phyloP scores from a whole-genome alignment of 169 alveolate species.

The Plasmodium gallinaceum region DNA sequence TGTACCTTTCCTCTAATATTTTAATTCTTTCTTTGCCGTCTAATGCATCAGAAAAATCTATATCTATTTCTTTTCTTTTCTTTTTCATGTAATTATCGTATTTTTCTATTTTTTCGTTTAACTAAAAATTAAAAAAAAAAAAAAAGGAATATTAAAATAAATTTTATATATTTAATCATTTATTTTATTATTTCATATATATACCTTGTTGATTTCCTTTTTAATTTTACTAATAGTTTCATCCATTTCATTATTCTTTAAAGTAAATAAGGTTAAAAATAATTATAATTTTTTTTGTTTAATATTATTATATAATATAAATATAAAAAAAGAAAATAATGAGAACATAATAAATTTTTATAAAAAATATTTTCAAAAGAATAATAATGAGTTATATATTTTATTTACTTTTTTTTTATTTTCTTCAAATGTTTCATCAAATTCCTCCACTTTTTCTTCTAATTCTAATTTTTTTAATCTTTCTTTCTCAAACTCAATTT shows the following conservation, averaged over 20 bases:
- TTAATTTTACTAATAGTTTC: slow-evolving; percentile 46
- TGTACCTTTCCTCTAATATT: slow-evolving; percentile 56
- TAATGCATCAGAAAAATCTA: slow-evolving; percentile 45
- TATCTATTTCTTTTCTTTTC: slow-evolving; percentile 74
- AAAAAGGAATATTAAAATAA: background rate
- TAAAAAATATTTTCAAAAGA: background rate
- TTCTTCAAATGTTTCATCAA: slow-evolving; percentile 50
- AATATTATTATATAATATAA: background rate
- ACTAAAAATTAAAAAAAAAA: background rate
- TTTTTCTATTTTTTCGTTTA: slow-evolving; percentile 58
- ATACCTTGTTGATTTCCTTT: slow-evolving; percentile 59
- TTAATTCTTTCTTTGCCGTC: slow-evolving; percentile 73
- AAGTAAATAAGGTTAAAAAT: background rate
- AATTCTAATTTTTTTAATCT: slow-evolving; percentile 55
- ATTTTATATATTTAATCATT: background rate
- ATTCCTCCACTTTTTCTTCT: slow-evolving; percentile 64
- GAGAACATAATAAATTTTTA: background rate
- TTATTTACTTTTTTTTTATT: slow-evolving; percentile 55
- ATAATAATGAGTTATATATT: background rate
- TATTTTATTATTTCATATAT: background rate
- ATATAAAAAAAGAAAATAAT: background rate
- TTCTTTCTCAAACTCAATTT: slow-evolving; percentile 64
- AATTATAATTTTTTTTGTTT: background rate
- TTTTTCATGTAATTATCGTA: slow-evolving; percentile 65
- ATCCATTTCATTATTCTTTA: slow-evolving; percentile 70